A percentile compares a stretch with the other conserved stretches of the same genome.
Conservation (phyloP, 495 filamentous ascomycete species). For the Penicillium crystallinum region DNA sequence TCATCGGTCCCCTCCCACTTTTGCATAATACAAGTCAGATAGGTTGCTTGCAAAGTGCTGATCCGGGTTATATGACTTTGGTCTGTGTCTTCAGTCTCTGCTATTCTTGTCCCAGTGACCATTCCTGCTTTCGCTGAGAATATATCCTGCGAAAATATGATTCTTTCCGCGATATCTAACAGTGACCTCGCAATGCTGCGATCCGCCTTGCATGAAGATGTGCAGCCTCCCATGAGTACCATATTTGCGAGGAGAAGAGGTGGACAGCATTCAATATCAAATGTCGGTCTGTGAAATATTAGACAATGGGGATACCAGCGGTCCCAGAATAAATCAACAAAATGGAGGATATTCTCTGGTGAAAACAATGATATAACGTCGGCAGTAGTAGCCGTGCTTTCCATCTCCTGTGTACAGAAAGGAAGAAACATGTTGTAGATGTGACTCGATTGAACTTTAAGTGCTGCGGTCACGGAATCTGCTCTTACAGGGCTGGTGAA, state of each 20-base stretch:
- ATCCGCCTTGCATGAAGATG: neutral
- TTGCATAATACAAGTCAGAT: neutral
- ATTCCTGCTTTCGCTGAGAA: neutral
- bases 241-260: neutral
- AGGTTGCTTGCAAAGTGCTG: neutral
- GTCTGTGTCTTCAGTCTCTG: neutral
- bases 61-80: neutral
- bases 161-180: neutral
- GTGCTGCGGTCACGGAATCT: neutral
- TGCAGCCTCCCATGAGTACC: neutral
- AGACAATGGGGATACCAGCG: neutral
- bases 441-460: neutral
- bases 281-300: neutral
- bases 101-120: neutral
- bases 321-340: neutral
- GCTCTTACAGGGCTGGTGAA: neutral
- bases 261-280: neutral
- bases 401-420: neutral
- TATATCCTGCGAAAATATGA: neutral
- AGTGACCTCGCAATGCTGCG: neutral
- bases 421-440: neutral
- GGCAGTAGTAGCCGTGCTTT: neutral
- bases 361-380: neutral
- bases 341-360: neutral
- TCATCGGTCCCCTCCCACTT: neutral